Evolutionary conservation across 2,329 filamentous ascomycete genomes (phyloP).

Genomic region (Coniochaeta sp.): DNA sequence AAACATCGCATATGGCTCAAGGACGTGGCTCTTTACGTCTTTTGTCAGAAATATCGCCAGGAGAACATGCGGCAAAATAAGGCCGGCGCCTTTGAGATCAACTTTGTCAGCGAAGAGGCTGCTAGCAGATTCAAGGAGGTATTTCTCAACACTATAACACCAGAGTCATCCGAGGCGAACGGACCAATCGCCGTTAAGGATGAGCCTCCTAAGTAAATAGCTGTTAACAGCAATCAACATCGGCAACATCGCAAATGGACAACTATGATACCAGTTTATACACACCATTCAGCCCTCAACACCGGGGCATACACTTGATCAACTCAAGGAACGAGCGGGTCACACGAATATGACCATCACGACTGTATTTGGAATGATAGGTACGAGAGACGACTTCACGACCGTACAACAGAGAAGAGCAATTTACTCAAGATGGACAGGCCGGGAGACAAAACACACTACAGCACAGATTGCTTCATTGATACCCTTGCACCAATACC

Average conservation of each 20-base stretch:
- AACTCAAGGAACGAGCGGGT: neutral
- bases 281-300: neutral
- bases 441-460: neutral
- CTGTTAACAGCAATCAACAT: neutral
- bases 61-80: constrained; percentile 41
- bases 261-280: neutral
- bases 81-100: constrained; percentile 41
- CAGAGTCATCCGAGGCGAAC: constrained; percentile 9
- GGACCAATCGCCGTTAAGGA: neutral
- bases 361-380: neutral
- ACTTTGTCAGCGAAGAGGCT: constrained; percentile 35
- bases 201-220: neutral
- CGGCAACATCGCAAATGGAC: neutral
- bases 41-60: constrained; percentile 47
- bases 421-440: neutral
- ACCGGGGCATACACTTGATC: neutral
- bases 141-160: constrained; percentile 5
- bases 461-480: neutral
- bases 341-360: neutral
- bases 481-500: neutral
- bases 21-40: constrained; percentile 51
- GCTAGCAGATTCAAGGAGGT: constrained; percentile 14
- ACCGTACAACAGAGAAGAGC: neutral
- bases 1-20: constrained; percentile 40
- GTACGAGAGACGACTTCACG: neutral